Conservation (phyloP, 192 early-diverging fungal genomes). For the Coemansia sp. region DNA sequence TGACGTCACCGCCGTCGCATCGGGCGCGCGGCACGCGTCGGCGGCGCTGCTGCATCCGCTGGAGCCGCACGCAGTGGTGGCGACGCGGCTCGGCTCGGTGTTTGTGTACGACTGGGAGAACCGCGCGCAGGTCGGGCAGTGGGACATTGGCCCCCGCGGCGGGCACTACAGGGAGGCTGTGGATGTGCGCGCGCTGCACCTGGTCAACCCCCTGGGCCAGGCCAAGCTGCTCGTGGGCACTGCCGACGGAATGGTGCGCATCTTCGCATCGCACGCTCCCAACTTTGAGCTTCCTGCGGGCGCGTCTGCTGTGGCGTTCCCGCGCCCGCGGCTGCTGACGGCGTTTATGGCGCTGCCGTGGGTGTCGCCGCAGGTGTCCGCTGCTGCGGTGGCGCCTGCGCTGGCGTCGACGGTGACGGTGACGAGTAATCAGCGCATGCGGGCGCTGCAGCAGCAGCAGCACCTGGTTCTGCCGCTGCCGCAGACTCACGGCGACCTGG, state of each 20-base stretch:
- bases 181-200: slow-evolving; percentile 72
- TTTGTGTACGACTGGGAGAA: slow-evolving; percentile 52
- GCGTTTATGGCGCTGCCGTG: slow-evolving; percentile 47
- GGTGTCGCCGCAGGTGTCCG: background rate
- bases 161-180: background rate
- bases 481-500: background rate
- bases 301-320: slow-evolving; percentile 18
- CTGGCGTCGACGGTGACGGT: background rate
- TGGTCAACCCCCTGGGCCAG: slow-evolving; percentile 90
- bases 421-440: slow-evolving; percentile 4
- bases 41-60: slow-evolving; percentile 73
- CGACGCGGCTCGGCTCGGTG: slow-evolving; percentile 65
- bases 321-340: slow-evolving; percentile 38
- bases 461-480: background rate
- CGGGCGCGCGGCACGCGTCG: slow-evolving; percentile 7
- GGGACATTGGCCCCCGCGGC: slow-evolving; percentile 8
- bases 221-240: slow-evolving; percentile 68
- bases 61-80: slow-evolving; percentile 80
- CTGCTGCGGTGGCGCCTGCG: background rate
- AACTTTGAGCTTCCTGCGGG: slow-evolving; percentile 28
- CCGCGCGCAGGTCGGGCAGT: slow-evolving; percentile 40
- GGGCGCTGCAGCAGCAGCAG: slow-evolving; percentile 13
- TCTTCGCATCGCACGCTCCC: slow-evolving; percentile 50
- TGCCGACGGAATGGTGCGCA: slow-evolving; percentile 46
- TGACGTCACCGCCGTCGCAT: slow-evolving; percentile 36